Percentiles rank a stretch among this genome's conserved stretches.
Conservation (phyloP, 805 yeast species). For the Citeromyces nyonsensis region DNA sequence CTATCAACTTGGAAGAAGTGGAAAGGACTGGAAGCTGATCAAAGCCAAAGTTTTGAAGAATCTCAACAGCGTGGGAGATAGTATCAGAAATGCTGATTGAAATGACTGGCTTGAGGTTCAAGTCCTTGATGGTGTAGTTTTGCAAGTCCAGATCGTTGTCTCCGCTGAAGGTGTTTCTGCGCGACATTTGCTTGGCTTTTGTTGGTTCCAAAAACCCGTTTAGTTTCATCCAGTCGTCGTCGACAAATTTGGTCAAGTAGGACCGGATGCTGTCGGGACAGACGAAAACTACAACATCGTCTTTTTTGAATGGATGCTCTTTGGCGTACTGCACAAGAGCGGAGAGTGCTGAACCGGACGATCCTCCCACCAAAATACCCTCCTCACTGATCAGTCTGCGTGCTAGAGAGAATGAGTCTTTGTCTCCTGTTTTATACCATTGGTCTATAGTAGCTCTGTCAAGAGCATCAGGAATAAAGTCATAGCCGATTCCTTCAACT, state of each 20-base stretch:
- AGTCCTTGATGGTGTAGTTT: constrained; percentile 40
- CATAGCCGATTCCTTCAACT: constrained; percentile 88
- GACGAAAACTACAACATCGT: constrained; percentile 63
- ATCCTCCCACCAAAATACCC: constrained; percentile 84
- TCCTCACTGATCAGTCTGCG: constrained; percentile 73
- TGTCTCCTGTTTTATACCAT: constrained; percentile 82
- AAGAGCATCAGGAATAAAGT: constrained; percentile 72
- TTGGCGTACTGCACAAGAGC: constrained; percentile 61
- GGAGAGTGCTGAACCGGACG: constrained; percentile 71
- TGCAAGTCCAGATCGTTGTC: constrained; percentile 16
- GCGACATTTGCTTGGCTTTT: background rate
- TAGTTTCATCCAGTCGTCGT: constrained; percentile 80
- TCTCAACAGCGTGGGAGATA: constrained; percentile 48
- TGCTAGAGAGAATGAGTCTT: constrained; percentile 65
- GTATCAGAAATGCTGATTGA: constrained; percentile 48
- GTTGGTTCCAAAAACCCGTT: constrained; percentile 50
- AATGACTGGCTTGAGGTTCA: constrained; percentile 68
- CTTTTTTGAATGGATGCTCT: constrained; percentile 47
- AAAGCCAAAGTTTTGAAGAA: constrained; percentile 61
- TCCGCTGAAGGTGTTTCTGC: constrained; percentile 1
- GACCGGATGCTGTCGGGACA: constrained; percentile 84
- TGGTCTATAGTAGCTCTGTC: constrained; percentile 48
- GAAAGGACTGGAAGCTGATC: constrained; percentile 72
- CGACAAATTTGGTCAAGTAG: constrained; percentile 74
- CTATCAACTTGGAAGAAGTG: constrained; percentile 45